phyloP scores from a whole-genome alignment of 768 basidiomycete genomes.

The Tulasnella sp. region DNA sequence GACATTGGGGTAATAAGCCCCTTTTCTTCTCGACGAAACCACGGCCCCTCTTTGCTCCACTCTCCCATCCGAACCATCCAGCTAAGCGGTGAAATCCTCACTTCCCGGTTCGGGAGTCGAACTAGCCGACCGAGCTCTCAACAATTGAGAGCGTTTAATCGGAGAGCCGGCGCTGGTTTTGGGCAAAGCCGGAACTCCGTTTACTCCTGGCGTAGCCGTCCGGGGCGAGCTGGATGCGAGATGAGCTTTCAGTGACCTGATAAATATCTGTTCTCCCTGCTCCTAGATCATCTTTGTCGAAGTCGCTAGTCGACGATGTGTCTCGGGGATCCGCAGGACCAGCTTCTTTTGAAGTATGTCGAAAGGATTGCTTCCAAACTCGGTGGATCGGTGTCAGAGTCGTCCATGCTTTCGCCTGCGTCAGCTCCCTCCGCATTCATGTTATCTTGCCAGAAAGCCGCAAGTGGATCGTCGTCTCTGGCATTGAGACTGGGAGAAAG shows the following conservation, averaged over 20 bases:
- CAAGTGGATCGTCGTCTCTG: conserved; percentile 17
- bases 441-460: not conserved
- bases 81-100: conserved; percentile 1
- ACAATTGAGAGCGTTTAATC: not conserved
- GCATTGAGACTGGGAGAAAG: conserved; percentile 20
- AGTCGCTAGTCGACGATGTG: not conserved
- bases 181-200: conserved; percentile 25
- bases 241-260: conserved; percentile 26
- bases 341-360: not conserved
- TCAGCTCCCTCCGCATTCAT: conserved; percentile 2
- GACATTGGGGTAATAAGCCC: not conserved
- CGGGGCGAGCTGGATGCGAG: not conserved
- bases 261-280: conserved; percentile 26
- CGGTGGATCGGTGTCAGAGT: conserved; percentile 29
- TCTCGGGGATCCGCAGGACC: not conserved
- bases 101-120: conserved; percentile 4
- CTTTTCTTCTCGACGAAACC: not conserved
- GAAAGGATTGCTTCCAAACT: conserved; percentile 29
- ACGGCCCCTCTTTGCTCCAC: not conserved
- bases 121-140: conserved; percentile 4
- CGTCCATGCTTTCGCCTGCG: not conserved
- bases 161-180: not conserved
- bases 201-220: conserved; percentile 26
- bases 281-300: conserved; percentile 9
- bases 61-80: conserved; percentile 15